A percentile compares a stretch with the other conserved stretches of the same genome.
Evolutionary conservation across 768 basidiomycete genomes (phyloP).

Genomic region (Tylopilus vinaceipallidus): DNA sequence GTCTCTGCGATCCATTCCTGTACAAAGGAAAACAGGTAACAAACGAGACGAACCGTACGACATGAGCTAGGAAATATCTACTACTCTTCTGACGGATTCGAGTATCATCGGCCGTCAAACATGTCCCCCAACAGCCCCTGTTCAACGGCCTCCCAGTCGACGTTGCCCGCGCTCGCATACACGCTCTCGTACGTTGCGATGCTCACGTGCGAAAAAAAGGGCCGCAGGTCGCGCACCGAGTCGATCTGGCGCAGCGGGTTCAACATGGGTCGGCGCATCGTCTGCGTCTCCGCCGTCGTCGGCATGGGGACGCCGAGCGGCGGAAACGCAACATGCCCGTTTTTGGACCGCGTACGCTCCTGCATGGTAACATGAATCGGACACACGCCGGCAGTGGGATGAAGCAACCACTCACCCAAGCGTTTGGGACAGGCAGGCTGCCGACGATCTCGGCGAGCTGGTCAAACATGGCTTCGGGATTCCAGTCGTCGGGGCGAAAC

Average conservation of each 20-base stretch:
- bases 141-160: slow-evolving; percentile 93
- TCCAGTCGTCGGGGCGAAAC: slow-evolving; percentile 80
- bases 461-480: slow-evolving; percentile 87
- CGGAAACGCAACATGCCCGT: slow-evolving; percentile 21
- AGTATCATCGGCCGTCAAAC: slow-evolving; percentile 71
- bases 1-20: slow-evolving; percentile 5
- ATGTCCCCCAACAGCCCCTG: slow-evolving; percentile 78
- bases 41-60: not conserved
- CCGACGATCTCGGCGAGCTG: slow-evolving; percentile 80
- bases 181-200: slow-evolving; percentile 88
- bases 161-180: slow-evolving; percentile 73
- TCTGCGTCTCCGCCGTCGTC: slow-evolving; percentile 37
- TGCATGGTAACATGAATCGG: slow-evolving; percentile 5
- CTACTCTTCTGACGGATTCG: too few species aligned
- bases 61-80: too few species aligned
- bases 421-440: slow-evolving; percentile 54
- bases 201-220: slow-evolving; percentile 90
- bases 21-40: slow-evolving; percentile 9
- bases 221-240: slow-evolving; percentile 80
- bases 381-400: too few species aligned
- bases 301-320: slow-evolving; percentile 27
- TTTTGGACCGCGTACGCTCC: slow-evolving; percentile 29
- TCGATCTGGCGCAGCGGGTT: slow-evolving; percentile 68
- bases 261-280: slow-evolving; percentile 75
- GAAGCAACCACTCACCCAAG: slow-evolving; percentile 17